Base-by-base conservation (phyloP, 768 basidiomycete species). In the Lactarius evosmus region DNA sequence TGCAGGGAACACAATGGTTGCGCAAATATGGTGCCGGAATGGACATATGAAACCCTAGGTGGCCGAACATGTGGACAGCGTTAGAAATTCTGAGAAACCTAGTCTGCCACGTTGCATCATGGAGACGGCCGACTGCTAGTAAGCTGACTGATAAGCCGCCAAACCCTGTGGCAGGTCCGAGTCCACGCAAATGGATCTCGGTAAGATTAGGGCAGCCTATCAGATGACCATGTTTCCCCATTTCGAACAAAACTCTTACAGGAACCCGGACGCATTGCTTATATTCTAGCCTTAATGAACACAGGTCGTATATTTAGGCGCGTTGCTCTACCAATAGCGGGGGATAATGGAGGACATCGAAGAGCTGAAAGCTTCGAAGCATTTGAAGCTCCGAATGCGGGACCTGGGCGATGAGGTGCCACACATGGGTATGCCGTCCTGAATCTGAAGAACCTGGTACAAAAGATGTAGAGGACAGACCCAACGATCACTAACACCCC, bases 121-220 rank as follows among this genome's bases (percentile, higher is more conserved):
- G 7, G 16, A 16, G n/a, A 49, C n/a, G 46, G 46, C 4, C 25
- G 46, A 49, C 46, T 14, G 4, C 46, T 14, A 3, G 22, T 46
- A 25, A 46, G 11, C 5, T 12, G 44, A 46, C 44, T 9, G 44
- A 49, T 38, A 41, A 9, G 38, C 62, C 34, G 9, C 56, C 62
- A 50, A 49, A 51, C 40, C 12, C 9, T 25, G 29, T 52, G 57
- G 51, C 62, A 32, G 12, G 22, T 27, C 56, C 62, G 34, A 58
- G 19, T 41, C 57, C 57, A 38, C 3, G 52, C 34, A 58, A 27
- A 33, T n/a, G 56, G 56, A 56, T 51, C 46, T 33, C 34, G 27
- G 25, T 25, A 25, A 33, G 38, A 34, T 12, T 12, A 25, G 7
- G 34, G 25, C 32, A 57, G 7, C 2, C 46, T 49, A 22, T 46